These are phyloP conservation scores for Inga laurina DNA, from an alignment of 306 rosid species.

Conservation along the genomic window DNA sequence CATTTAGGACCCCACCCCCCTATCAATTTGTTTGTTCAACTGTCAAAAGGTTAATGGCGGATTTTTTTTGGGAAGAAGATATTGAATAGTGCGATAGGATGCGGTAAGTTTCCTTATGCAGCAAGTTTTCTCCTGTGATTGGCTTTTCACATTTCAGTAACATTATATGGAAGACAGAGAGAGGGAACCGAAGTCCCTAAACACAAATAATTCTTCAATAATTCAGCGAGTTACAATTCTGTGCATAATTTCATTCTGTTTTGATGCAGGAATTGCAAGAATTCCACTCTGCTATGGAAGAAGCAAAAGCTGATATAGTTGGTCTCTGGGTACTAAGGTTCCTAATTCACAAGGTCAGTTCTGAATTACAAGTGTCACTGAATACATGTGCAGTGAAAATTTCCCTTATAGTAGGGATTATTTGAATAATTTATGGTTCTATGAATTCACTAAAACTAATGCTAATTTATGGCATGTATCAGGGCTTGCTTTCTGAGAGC, in stretches of 20 bases:
- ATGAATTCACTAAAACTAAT: neutral
- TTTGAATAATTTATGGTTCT: neutral
- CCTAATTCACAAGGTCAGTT: conserved; percentile 66
- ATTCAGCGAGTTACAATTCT: neutral
- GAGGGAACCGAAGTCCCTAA: neutral
- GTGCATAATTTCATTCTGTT: conserved; percentile 5
- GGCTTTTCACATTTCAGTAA: neutral
- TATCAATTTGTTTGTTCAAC: no score
- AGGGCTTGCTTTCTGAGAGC: conserved; percentile 79
- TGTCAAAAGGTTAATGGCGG: neutral
- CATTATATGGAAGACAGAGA: neutral
- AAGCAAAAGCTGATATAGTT: conserved; percentile 97
- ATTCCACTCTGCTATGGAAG: conserved; percentile 87
- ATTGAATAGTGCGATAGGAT: neutral
- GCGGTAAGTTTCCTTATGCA: neutral
- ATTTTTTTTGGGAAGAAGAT: neutral
- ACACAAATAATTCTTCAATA: neutral
- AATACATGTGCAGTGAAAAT: neutral
- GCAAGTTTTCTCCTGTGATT: neutral
- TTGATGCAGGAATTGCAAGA: conserved; percentile 85
- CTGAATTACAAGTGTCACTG: neutral
- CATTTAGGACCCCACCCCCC: neutral
- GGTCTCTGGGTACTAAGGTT: conserved; percentile 93
- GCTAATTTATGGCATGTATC: conserved; percentile 26
- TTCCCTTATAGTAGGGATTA: neutral